A percentile compares a stretch with the other conserved stretches of the same genome.
phyloP scores from a whole-genome alignment of 2,329 filamentous ascomycete genomes.

The Teratosphaeria nubilosa region DNA sequence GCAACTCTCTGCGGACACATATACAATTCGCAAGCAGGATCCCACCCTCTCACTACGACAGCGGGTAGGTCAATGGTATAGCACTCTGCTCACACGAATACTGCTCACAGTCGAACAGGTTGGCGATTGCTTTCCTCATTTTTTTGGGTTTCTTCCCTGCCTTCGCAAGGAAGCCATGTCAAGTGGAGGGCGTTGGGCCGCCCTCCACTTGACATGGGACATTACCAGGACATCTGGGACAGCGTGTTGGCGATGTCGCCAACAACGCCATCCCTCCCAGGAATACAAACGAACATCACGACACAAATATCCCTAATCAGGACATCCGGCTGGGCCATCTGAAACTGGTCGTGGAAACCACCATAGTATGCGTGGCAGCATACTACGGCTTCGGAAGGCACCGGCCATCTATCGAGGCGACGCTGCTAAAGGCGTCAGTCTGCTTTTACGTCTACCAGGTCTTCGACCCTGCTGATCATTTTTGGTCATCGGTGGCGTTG shows the following conservation, averaged over 20 bases:
- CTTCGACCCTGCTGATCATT: neutral
- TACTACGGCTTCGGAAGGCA: conserved; percentile 19
- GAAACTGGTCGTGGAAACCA: conserved; percentile 10
- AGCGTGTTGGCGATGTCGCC: neutral
- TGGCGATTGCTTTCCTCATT: neutral
- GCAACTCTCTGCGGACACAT: neutral
- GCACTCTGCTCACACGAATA: neutral
- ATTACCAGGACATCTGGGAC: no score
- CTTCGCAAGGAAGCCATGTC: no score
- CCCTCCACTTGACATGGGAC: no score
- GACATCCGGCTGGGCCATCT: conserved; percentile 9
- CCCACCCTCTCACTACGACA: neutral
- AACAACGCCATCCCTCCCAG: neutral
- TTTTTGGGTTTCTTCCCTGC: neutral
- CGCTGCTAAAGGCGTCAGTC: neutral
- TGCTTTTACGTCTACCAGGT: neutral
- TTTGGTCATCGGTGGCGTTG: neutral
- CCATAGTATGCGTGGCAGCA: conserved; percentile 11
- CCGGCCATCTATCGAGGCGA: neutral
- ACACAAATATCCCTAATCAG: neutral
- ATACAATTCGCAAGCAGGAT: neutral
- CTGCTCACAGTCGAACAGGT: neutral
- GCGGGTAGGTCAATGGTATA: neutral
- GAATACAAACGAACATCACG: neutral
- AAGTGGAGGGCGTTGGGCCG: no score